Base-by-base conservation (phyloP, 1,284 basidiomycete species). In the Chalciporus sp. region DNA sequence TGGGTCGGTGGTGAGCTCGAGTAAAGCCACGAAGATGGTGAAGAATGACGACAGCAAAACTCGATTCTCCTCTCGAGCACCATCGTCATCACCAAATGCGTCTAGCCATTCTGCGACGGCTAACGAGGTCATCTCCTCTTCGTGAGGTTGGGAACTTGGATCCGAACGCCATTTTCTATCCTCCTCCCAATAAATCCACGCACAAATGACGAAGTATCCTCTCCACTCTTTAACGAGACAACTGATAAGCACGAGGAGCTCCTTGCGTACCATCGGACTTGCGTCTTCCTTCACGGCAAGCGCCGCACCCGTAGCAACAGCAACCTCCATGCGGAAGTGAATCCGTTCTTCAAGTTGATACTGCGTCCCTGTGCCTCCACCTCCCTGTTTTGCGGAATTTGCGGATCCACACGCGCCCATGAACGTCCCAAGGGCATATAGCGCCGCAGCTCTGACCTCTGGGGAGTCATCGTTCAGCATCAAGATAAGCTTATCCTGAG, bases 181-280 rank as follows among this genome's bases (percentile, higher is more conserved):
- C 69, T 94, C 91, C 68, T 96, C 91, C 86, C 92, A 94, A 74
- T 95, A 95, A 26, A 94, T 75, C 94, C 96, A 98, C 0, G 96
- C 95, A 52, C 95, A 96, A 31, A 95, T 86, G 45, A 96, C 92
- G 63, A 98, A 95, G 76, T 94, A 94, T 10, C 96, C 95, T 56
- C 94, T 79, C 92, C 95, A 98, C 72, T 98, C 95, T 68, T 94
- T 91, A 14, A 96, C 95, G 20, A 99, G 78, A 61, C 94, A 94
- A 62, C 92, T 95, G 49, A 98, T 87, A 40, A 98, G 81, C 35
- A 98, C 85, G 35, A 98, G 80, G 11, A 98, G 77, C 71, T 99
- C 97, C 73, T 98, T 98, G 58, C 97, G 80, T 7, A 96, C 95
- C 84, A 98, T 92, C 0, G 97, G 96, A 58, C 92, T 95, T 3